These are phyloP conservation scores for Cercospora sojina DNA, from an alignment of 2,329 filamentous ascomycete genomes.

Conservation along the genomic window DNA sequence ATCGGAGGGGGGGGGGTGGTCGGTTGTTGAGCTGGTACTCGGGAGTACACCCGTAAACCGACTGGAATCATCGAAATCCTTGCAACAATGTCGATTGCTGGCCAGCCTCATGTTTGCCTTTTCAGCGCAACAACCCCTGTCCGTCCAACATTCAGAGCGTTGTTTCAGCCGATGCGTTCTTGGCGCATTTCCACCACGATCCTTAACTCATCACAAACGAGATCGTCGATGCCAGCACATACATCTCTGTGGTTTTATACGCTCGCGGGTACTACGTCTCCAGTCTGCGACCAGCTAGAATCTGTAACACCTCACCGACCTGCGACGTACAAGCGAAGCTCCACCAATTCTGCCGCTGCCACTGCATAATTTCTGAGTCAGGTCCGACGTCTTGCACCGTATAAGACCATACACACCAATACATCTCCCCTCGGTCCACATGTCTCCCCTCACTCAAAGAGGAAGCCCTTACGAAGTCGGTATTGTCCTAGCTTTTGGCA, in stretches of 20 bases:
- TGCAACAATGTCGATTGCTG: not conserved
- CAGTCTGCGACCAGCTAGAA: not conserved
- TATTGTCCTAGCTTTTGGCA: conserved; percentile 14
- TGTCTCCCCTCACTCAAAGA: conserved; percentile 13
- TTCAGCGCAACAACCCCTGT: not conserved
- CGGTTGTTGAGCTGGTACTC: not conserved
- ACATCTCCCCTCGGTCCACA: not conserved
- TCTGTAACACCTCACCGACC: not conserved
- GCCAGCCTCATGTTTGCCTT: not conserved
- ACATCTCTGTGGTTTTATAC: not conserved
- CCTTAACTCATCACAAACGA: not conserved
- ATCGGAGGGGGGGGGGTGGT: not conserved
- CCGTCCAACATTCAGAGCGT: not conserved
- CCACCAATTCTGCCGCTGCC: conserved; percentile 1
- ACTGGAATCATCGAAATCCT: not conserved
- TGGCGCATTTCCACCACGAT: not conserved
- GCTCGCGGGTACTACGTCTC: not conserved
- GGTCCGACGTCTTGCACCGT: not conserved
- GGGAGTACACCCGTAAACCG: not conserved
- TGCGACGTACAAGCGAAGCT: conserved; percentile 6
- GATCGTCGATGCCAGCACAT: conserved; percentile 3
- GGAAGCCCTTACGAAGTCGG: conserved; percentile 14
- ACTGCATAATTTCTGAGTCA: conserved; percentile 4
- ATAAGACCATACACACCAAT: not conserved
- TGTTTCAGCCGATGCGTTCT: conserved; percentile 1